A percentile compares a stretch with the other conserved stretches of the same genome.
These are phyloP conservation scores for Austroboletus eburneus DNA, from an alignment of 768 basidiomycete species.

Conservation along the genomic window DNA sequence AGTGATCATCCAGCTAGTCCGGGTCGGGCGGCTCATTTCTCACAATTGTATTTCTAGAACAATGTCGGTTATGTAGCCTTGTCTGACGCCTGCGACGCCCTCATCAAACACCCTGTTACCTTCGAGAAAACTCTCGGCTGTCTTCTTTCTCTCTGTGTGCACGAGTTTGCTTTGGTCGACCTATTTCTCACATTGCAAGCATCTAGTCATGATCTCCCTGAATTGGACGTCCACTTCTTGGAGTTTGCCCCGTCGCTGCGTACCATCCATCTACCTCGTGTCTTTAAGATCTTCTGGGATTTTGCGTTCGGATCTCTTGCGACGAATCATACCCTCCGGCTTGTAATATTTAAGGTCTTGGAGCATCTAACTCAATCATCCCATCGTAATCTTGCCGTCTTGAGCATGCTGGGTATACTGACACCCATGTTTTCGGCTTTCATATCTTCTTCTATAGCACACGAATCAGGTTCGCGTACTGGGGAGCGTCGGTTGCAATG, in stretches of 20 bases:
- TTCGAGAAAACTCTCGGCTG: conserved; percentile 60
- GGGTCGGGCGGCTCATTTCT: no score
- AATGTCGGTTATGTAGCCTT: conserved; percentile 64
- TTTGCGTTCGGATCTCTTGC: conserved; percentile 35
- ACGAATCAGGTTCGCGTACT: conserved; percentile 4
- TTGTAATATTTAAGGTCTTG: conserved; percentile 54
- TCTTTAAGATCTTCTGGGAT: conserved; percentile 58
- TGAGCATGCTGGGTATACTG: conserved; percentile 57
- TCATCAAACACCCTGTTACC: conserved; percentile 45
- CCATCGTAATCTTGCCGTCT: conserved; percentile 67
- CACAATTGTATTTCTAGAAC: conserved; percentile 11
- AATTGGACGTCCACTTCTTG: conserved; percentile 39
- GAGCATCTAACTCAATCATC: conserved; percentile 56
- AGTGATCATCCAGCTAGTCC: conserved; percentile 25
- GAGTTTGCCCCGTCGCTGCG: conserved; percentile 39
- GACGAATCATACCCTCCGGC: conserved; percentile 42
- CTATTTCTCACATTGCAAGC: conserved; percentile 48
- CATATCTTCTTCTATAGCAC: conserved; percentile 19
- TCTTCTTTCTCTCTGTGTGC: conserved; percentile 61
- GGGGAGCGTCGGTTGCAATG: conserved; percentile 52
- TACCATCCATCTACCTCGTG: conserved; percentile 54
- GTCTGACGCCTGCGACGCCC: conserved; percentile 50
- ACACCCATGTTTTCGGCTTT: conserved; percentile 40
- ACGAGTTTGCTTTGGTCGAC: conserved; percentile 55
- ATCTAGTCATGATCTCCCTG: conserved; percentile 37